These are phyloP conservation scores for Nymphaea thermarum DNA, from an alignment of 164 flowering plant genomes.

Conservation along the genomic window DNA sequence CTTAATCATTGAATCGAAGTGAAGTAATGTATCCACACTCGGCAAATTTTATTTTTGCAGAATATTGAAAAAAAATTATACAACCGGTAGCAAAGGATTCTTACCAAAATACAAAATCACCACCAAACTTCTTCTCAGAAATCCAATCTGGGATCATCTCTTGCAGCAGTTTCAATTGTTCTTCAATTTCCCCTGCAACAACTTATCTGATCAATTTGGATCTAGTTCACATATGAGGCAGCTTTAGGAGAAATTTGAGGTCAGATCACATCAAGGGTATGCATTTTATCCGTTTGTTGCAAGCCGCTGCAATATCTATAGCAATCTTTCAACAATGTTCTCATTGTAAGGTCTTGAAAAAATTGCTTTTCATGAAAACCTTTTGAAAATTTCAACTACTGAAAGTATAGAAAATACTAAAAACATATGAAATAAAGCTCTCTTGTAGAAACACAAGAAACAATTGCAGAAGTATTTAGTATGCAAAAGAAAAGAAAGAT, in stretches of 20 bases:
- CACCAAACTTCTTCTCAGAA: conserved; percentile 30
- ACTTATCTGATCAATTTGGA: neutral
- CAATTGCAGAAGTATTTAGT: too few species aligned
- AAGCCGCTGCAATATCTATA: neutral
- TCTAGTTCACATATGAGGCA: neutral
- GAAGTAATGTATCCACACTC: too few species aligned
- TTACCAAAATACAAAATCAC: conserved; percentile 51
- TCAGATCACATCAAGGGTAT: neutral
- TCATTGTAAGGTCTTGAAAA: too few species aligned
- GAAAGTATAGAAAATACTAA: too few species aligned
- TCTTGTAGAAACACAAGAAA: too few species aligned
- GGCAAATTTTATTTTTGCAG: too few species aligned
- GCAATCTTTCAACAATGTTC: conserved; percentile 1
- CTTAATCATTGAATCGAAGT: too few species aligned
- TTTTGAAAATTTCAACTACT: too few species aligned
- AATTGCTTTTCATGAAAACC: too few species aligned
- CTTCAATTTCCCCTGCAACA: conserved; percentile 59
- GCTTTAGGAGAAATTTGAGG: neutral
- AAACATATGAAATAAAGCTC: too few species aligned
- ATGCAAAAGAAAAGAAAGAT: too few species aligned
- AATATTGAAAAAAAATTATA: too few species aligned
- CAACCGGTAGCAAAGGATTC: conserved; percentile 1
- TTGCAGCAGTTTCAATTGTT: conserved; percentile 45
- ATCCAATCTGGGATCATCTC: conserved; percentile 77
- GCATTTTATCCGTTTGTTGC: neutral